Base-by-base conservation (phyloP, 1,284 basidiomycete genomes). In the Phellinidium pouzarii region DNA sequence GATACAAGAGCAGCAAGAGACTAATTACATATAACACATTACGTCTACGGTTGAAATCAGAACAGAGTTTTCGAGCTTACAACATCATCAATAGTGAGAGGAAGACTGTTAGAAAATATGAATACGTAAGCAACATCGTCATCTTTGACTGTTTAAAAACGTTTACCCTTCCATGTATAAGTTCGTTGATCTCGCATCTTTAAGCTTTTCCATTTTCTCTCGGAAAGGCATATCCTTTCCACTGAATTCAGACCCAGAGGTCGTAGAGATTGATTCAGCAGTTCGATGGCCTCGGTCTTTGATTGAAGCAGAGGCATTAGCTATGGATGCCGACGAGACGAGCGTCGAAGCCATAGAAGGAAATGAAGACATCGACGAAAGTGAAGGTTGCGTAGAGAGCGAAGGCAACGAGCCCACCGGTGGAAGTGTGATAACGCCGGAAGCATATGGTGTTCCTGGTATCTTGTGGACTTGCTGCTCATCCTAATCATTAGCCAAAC, bases 391-490 rank as follows among this genome's bases (percentile, higher is more conserved):
- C 12, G 55, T 49, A 14, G 46, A 19, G 5, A 57, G 41, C 26
- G 49, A 53, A 37, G 50, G 22, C 8, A 46, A 26, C 29, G 52
- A 52, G 23, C 46, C 44, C 14, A 40, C 23, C n/a, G 49, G 50
- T 20, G 51, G 55, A 25, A 53, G 19, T 5, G 51, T 53, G 22
- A 57, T 53, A 45, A 49, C 53, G 14, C 46, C 55, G 44, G 57
- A 52, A 3, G 50, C 53, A 49, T 54, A 57, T n/a, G 53, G 52
- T 17, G 60, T 59, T n/a, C 59, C 59, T 9, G 61, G 61, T 44
- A 65, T 62, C 55, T 64, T 62, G 52, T 63, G 64, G 11, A 64
- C 59, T 59, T 64, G 57, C 53, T 54, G 23, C 31, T 54, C 17
- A 26, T 27, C 11, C 14, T 19, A 27, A 40, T 34, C n/a, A 53